Base-by-base conservation (phyloP, 257 asterid species). In the Leptodermis oblonga region DNA sequence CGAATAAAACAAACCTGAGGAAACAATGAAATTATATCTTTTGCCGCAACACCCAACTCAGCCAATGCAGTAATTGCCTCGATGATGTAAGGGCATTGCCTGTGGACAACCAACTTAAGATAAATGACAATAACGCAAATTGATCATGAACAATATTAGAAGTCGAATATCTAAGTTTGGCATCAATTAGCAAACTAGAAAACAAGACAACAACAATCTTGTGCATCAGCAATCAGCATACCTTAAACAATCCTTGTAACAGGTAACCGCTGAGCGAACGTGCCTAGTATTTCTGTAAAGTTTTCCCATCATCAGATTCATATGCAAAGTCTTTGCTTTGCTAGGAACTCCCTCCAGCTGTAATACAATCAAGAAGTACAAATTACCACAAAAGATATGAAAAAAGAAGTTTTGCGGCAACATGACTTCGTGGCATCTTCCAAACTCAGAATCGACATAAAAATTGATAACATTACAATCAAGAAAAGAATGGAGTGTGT, bases 181-280 rank as follows among this genome's bases (percentile, higher is more conserved):
- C 20, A 33, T 4, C 46, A 61, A 18, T 15, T 25, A 22, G 22
- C 28, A 34, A 34, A 65, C 31, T 31, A n/a, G 12, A 18, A 31
- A 20, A 31, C 4, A 7, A 46, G 31, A 52, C 49, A 31, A n/a
- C 6, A 4, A 66, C 31, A 66, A 48, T 30, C 60, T 48, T n/a
- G 43, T 65, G 60, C 70, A 48, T 66, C 33, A 66, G 20, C 25
- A 66, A 48, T 48, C 70, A 28, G 42, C 81, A 78, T 73, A 93
- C 99, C 97, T 94, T 81, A 94, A 84, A 81, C 97, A 94, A 85
- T 94, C 97, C 80, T 94, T 94, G 77, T 82, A 91, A 76, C 96
- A 87, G 67, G 86, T 85, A 82, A 84, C 55, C n/a, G 99, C 92
- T 67, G 96, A 88, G 78, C 97, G 96, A 70, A 79, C 84, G 73